Conservation (phyloP, 108 stramenopile genomes). For the Stephanodiscus minutulus region DNA sequence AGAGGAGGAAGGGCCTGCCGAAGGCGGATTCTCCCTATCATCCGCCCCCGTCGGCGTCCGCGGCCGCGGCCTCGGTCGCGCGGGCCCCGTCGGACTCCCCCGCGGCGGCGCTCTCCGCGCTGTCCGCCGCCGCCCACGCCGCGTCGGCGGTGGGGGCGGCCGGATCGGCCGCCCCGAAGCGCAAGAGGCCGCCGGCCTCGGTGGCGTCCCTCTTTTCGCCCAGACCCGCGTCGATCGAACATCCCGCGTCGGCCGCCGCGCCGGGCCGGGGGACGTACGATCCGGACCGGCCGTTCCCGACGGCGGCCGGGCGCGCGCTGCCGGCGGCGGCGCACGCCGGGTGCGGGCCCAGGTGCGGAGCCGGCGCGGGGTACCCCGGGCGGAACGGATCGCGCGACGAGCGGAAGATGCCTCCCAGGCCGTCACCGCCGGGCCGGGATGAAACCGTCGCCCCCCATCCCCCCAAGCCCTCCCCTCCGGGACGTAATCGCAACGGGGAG, state of each 20-base stretch:
- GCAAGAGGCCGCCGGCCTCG: constrained; percentile 9
- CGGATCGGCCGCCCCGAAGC: neutral
- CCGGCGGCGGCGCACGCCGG: constrained; percentile 41
- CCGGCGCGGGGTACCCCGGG: neutral
- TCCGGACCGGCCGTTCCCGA: constrained; percentile 25
- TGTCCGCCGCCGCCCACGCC: neutral
- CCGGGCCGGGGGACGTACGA: constrained; percentile 21
- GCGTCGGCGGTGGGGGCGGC: neutral
- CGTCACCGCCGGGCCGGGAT: neutral
- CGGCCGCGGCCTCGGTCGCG: neutral
- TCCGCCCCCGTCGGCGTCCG: neutral
- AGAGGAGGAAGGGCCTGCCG: neutral
- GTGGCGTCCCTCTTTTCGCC: constrained; percentile 16
- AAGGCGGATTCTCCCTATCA: neutral
- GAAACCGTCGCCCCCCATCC: neutral
- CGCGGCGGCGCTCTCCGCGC: neutral
- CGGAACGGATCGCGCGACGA: neutral
- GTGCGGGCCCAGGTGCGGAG: constrained; percentile 30
- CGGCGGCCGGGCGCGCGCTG: constrained; percentile 15
- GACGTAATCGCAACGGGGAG: neutral
- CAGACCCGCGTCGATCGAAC: neutral
- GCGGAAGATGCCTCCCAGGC: constrained; percentile 5
- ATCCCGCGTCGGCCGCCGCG: neutral
- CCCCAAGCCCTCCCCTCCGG: neutral
- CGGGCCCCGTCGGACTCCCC: constrained; percentile 5